Percentiles rank a stretch among this genome's conserved stretches.
Conservation (phyloP, 208 protist genomes). For the Leptomonas pyrrhocoris region DNA sequence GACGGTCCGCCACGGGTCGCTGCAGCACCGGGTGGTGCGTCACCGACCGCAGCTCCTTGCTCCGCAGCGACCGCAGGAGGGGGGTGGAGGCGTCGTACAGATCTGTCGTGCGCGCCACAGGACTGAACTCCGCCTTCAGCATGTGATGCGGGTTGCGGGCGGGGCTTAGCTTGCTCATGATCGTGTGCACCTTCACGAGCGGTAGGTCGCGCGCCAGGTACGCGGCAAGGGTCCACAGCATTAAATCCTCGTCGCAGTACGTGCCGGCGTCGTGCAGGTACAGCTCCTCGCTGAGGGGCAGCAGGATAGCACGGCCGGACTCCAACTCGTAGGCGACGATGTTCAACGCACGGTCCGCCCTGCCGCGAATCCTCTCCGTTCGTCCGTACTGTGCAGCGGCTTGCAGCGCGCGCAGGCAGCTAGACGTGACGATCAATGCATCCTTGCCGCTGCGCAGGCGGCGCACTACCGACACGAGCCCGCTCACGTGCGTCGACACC, state of each 20-base stretch:
- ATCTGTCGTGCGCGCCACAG: constrained; percentile 38
- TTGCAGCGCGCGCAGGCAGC: constrained; percentile 61
- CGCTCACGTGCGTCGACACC: constrained; percentile 43
- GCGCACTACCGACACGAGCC: constrained; percentile 55
- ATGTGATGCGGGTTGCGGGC: constrained; percentile 70
- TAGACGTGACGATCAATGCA: constrained; percentile 64
- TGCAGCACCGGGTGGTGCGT: constrained; percentile 59
- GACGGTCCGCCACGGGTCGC: constrained; percentile 60
- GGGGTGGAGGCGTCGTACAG: constrained; percentile 63
- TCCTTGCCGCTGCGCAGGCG: constrained; percentile 81
- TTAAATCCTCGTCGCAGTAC: constrained; percentile 89
- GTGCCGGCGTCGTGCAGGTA: constrained; percentile 77
- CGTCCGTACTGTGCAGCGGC: constrained; percentile 34
- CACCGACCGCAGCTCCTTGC: constrained; percentile 70
- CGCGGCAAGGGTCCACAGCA: constrained; percentile 86
- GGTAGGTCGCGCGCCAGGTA: constrained; percentile 80
- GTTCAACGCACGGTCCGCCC: constrained; percentile 51
- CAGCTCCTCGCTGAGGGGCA: constrained; percentile 79
- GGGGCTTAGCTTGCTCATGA: constrained; percentile 52
- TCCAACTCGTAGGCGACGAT: constrained; percentile 80
- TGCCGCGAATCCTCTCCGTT: constrained; percentile 33
- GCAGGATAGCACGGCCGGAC: constrained; percentile 59
- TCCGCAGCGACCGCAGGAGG: constrained; percentile 60
- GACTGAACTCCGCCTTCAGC: constrained; percentile 69
- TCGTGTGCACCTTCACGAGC: constrained; percentile 75